Base-by-base conservation (phyloP, 129 eudicot genomes). In the Tagetes erecta region DNA sequence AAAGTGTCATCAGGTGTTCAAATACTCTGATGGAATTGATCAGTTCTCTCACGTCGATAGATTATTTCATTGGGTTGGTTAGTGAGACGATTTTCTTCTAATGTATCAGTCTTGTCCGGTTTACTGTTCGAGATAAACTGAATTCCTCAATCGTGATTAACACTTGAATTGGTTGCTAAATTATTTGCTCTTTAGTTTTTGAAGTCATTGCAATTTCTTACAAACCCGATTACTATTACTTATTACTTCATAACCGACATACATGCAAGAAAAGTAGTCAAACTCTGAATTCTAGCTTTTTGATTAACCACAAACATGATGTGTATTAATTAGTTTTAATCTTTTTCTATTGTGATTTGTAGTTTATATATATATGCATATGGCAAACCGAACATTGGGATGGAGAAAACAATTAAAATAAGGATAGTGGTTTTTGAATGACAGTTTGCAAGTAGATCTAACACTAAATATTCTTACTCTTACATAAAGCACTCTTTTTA, bases 381-480 rank as follows among this genome's bases (percentile, higher is more conserved):
- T 49, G 73, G 40, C 70, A 65, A 41, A 47, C 57, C 20, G 31
- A 70, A 14, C 64, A 70, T 70, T 72, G 76, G 76, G 76, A 73
- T 73, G 68, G 44, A 73, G 68, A 44, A 73, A 11, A 45, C 2
- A 27, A 10, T 6, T 73, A 73, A 73, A 73, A 72, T 42, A 58
- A 44, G 13, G 57, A 46, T 42, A 73, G 68, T 72, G 77, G 68
- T 37, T 42, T 58, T 58, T 72, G 68, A 59, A 73, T 73, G 35
- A 41, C 68, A 73, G 57, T 57, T 72, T 73, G 44, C 59, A 73
- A 57, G 68, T 42, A 73, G 77, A 73, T 73, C 77, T 73, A 41
- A 73, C 68, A 42, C 57, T 58, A 58, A 72, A 72, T 73, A 73
- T 73, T 73, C 77, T 35, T 49, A 42, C 20, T 73, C 77, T 35